Evolutionary conservation across 2,329 filamentous ascomycete genomes (phyloP), one percentile per base, ranked within the genome.

Genomic region (Aspergillus proliferans): DNA sequence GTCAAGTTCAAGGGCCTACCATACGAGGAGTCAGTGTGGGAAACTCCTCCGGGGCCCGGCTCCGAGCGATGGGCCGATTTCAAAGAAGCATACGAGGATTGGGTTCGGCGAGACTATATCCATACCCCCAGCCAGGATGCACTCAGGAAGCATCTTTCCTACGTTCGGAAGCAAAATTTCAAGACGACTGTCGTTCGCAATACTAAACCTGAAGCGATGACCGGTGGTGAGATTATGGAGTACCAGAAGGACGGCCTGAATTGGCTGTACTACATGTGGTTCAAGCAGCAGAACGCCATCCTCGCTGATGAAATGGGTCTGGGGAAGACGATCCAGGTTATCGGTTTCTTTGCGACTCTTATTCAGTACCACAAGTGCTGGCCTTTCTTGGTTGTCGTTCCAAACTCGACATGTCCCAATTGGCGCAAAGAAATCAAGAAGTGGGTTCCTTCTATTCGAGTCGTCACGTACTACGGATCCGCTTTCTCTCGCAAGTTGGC

Each of bases 291-390:
- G 62, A 97, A 93, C 61, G 87, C 90, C 24, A 92, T 97, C 50
- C 79, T 97, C 6, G 93, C 93, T 0, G 93, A 98, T 63, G 93
- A 98, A 65, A 98, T 98, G 93, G 93, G 93, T 38, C 80, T 98
- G 2, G 93, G 93, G 28, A 98, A 98, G 73, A 98, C 93, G 0
- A 88, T 98, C 28, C 93, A 98, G 65, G 84, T 96, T 46, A 87
- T 97, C 52, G 82, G 85, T 2, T 81, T 95, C 53, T 79, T 97
- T 52, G 83, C 87, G 1, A 84, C 85, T 0, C 71, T 97, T 34
- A 77, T 86, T 21, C 78, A 86, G 52, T 79, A 84, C 46, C 78
- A 82, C 61, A 76, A 81, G 62, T 93, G 89, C 68, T 97, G 87
- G 80, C 93, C 93, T 0, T 97, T 96, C 64, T 76, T 98, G 14